Percentiles rank a stretch among this genome's conserved stretches.
phyloP scores from a whole-genome alignment of 2,329 filamentous ascomycete species.

The Aureobasidium mangrovei region DNA sequence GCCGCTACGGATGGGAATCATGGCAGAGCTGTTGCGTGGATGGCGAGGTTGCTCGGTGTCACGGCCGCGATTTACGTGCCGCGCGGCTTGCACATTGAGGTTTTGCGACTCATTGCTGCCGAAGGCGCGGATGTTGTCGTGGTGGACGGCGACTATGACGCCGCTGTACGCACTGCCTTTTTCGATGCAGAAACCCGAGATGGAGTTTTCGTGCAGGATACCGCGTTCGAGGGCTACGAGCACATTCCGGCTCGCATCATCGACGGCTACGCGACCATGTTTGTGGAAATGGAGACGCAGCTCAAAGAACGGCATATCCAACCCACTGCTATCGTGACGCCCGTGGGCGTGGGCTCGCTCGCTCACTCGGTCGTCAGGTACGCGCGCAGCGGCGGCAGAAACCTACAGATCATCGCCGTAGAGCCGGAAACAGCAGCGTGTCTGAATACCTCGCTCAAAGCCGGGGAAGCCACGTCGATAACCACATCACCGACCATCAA shows the following conservation, averaged over 20 bases:
- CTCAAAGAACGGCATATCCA: conserved; percentile 31
- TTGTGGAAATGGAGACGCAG: conserved; percentile 59
- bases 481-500: conserved; percentile 58
- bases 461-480: conserved; percentile 42
- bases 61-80: conserved; percentile 56
- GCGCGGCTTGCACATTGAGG: conserved; percentile 44
- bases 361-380: conserved; percentile 60
- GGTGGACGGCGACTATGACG: conserved; percentile 53
- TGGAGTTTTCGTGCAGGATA: conserved; percentile 57
- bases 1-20: conserved; percentile 70
- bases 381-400: conserved; percentile 30
- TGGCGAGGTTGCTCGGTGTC: conserved; percentile 53
- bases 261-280: conserved; percentile 67
- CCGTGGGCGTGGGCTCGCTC: conserved; percentile 65
- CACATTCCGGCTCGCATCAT: conserved; percentile 65
- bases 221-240: conserved; percentile 56
- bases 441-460: conserved; percentile 45
- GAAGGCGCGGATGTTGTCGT: conserved; percentile 57
- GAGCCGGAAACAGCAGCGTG: conserved; percentile 60
- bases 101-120: conserved; percentile 45
- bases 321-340: conserved; percentile 49
- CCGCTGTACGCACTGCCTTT: conserved; percentile 37
- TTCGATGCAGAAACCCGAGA: conserved; percentile 35
- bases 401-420: conserved; percentile 49
- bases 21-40: conserved; percentile 62